phyloP scores from a whole-genome alignment of 2,329 filamentous ascomycete species.

The Neonectria hederae region DNA sequence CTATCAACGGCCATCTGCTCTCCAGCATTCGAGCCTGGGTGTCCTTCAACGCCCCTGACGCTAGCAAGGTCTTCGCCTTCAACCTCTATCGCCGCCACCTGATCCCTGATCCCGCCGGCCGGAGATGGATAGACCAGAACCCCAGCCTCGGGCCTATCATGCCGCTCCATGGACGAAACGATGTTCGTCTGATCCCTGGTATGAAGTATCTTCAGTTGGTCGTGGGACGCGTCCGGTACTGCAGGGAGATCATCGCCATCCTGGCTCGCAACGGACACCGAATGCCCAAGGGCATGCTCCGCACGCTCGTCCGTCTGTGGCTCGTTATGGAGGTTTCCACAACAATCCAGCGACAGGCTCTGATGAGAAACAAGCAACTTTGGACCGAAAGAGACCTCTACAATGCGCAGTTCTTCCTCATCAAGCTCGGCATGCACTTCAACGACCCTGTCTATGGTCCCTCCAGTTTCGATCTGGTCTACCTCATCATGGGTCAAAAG shows the following conservation, averaged over 20 bases:
- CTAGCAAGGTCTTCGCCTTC: constrained; percentile 68
- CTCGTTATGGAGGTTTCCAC: constrained; percentile 74
- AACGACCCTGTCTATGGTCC: constrained; percentile 68
- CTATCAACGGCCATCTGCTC: constrained; percentile 67
- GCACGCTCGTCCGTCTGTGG: constrained; percentile 74
- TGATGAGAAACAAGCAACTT: constrained; percentile 61
- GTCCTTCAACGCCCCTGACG: constrained; percentile 61
- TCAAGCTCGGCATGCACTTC: constrained; percentile 78
- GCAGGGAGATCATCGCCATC: constrained; percentile 69
- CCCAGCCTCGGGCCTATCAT: constrained; percentile 6
- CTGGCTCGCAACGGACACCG: constrained; percentile 68
- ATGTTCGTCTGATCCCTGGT: constrained; percentile 65
- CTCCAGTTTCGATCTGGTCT: constrained; percentile 59
- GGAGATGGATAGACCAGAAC: constrained; percentile 48
- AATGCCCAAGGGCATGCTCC: constrained; percentile 58
- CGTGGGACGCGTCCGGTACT: constrained; percentile 63
- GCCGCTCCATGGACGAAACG: constrained; percentile 29
- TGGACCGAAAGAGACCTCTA: constrained; percentile 71
- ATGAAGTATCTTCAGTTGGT: constrained; percentile 76
- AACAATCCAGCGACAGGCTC: constrained; percentile 61
- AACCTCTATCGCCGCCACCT: constrained; percentile 65
- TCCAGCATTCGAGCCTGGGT: constrained; percentile 68
- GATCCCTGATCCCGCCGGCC: constrained; percentile 66
- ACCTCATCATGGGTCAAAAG: constrained; percentile 69
- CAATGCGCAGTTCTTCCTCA: constrained; percentile 69